Evolutionary conservation across 805 yeast species (phyloP).

Genomic region (Yamadazyma philogaea): DNA sequence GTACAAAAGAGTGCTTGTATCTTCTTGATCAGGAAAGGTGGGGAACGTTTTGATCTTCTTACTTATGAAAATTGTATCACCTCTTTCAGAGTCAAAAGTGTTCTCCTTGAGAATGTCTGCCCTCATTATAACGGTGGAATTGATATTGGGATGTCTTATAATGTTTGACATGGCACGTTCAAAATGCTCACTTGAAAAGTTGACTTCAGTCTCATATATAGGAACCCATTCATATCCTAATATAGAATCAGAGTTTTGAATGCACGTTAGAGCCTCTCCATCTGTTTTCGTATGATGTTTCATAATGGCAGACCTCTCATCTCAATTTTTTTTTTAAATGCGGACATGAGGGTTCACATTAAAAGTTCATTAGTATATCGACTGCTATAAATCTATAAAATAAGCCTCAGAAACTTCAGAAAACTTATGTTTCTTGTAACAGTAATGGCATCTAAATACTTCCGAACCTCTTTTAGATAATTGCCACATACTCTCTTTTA

Average conservation of each 20-base stretch:
- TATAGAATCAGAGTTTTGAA: slow-evolving; percentile 30
- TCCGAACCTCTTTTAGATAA: slow-evolving; percentile 38
- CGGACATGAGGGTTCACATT: too few species aligned
- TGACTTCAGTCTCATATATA: slow-evolving; percentile 47
- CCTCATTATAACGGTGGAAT: slow-evolving; percentile 84
- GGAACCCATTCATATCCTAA: slow-evolving; percentile 66
- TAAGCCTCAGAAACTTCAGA: slow-evolving; percentile 39
- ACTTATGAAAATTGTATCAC: slow-evolving; percentile 28
- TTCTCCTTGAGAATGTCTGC: slow-evolving; percentile 72
- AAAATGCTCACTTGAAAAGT: slow-evolving; percentile 55
- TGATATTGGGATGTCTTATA: slow-evolving; percentile 81
- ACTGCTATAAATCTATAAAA: slow-evolving; percentile 30
- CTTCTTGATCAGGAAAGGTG: slow-evolving; percentile 28
- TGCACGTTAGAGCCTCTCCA: slow-evolving; percentile 10
- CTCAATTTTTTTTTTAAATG: slow-evolving; percentile 9
- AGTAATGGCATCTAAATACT: slow-evolving; percentile 43
- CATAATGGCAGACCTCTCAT: slow-evolving; percentile 10
- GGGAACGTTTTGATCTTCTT: slow-evolving; percentile 28
- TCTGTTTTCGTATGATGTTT: slow-evolving; percentile 7
- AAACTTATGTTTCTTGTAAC: slow-evolving; percentile 42
- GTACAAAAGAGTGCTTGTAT: slow-evolving; percentile 22
- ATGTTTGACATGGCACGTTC: slow-evolving; percentile 75
- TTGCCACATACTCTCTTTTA: slow-evolving; percentile 41
- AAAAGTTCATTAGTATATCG: neutral
- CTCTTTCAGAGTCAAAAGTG: slow-evolving; percentile 35